Evolutionary conservation across 208 protist species (phyloP).

Genomic region (Phytomonas sp.): DNA sequence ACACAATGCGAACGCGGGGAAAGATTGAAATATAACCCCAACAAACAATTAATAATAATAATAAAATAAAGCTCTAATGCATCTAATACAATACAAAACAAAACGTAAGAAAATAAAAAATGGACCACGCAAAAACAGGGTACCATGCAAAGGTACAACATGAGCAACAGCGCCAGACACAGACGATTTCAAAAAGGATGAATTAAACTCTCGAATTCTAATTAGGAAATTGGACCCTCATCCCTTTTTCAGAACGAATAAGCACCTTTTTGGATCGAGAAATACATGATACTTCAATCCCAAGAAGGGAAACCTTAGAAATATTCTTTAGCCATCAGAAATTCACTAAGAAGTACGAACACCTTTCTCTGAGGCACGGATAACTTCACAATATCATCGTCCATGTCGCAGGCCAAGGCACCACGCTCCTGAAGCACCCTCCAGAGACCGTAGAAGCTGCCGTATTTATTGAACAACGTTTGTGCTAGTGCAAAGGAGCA

Average conservation of each 20-base stretch:
- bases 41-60: background rate
- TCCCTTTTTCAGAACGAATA: background rate
- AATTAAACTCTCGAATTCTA: background rate
- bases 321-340: slow-evolving; percentile 57
- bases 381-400: slow-evolving; percentile 34
- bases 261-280: background rate
- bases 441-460: slow-evolving; percentile 43
- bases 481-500: slow-evolving; percentile 45
- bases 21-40: background rate
- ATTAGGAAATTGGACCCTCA: background rate
- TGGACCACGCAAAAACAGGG: background rate
- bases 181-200: background rate
- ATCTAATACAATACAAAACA: background rate
- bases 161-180: background rate
- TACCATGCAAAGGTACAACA: background rate
- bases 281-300: background rate
- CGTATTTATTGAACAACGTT: slow-evolving; percentile 40
- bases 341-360: slow-evolving; percentile 60
- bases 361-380: slow-evolving; percentile 54
- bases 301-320: slow-evolving; percentile 13
- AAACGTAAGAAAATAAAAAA: background rate
- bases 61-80: background rate
- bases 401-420: slow-evolving; percentile 37
- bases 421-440: slow-evolving; percentile 23
- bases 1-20: background rate